Conservation (phyloP, 441 rosid genomes). For the Populus trichocarpa region DNA sequence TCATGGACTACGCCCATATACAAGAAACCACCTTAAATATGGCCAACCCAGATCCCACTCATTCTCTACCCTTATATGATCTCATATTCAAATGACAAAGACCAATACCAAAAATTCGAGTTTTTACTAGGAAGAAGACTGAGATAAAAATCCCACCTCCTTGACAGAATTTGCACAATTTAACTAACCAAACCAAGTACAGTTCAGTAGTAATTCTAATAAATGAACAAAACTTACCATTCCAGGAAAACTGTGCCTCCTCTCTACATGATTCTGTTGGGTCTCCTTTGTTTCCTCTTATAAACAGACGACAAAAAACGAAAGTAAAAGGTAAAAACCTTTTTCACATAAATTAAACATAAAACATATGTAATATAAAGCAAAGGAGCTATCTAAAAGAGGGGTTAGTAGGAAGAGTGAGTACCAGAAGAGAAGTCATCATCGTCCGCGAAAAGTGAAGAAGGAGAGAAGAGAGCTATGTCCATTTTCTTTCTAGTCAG, state of each 20-base stretch:
- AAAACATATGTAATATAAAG: not conserved
- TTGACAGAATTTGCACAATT: not conserved
- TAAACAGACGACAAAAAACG: not conserved
- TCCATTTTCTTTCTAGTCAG: slow-evolving; percentile 45
- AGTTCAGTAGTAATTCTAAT: not conserved
- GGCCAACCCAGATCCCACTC: not conserved
- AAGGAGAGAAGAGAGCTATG: slow-evolving; percentile 84
- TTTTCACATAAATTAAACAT: not conserved
- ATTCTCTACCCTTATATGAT: not conserved
- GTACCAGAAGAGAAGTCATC: slow-evolving; percentile 31
- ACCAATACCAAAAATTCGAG: not conserved
- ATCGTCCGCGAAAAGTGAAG: slow-evolving; percentile 69
- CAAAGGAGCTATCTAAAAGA: not conserved
- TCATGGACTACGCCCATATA: too few species aligned
- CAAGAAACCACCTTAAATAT: too few species aligned
- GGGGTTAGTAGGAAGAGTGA: slow-evolving; percentile 7
- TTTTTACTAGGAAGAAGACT: not conserved
- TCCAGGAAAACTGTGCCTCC: slow-evolving; percentile 78
- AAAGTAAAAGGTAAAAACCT: not conserved
- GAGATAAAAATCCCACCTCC: not conserved
- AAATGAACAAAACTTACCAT: slow-evolving; percentile 39
- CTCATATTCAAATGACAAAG: not conserved
- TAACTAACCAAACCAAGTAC: not conserved
- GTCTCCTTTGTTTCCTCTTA: slow-evolving; percentile 47
- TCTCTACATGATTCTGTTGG: slow-evolving; percentile 60